A percentile compares a stretch with the other conserved stretches of the same genome.
Evolutionary conservation across 345 rosid genomes (phyloP).

Genomic region (Atalantia buxifolia): DNA sequence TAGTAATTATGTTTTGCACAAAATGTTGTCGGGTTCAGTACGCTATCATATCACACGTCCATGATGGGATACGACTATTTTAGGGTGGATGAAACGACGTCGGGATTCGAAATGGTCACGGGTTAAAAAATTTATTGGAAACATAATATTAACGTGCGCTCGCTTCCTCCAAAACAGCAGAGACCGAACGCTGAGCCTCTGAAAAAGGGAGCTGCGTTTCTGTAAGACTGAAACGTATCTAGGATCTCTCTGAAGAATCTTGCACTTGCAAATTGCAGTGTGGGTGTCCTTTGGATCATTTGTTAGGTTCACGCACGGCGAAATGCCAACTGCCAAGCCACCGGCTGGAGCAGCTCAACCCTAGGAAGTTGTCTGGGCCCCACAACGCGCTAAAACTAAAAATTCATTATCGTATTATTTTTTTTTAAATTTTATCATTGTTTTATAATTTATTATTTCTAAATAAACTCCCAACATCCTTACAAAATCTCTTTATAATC

Average conservation of each 20-base stretch:
- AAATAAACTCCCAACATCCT: too few relatives aligned
- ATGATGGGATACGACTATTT: neutral
- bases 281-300: neutral
- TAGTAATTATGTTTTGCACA: too few relatives aligned
- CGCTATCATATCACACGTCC: too few relatives aligned
- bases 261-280: neutral
- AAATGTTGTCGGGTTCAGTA: too few relatives aligned
- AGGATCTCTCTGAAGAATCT: conserved; percentile 6
- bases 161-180: neutral
- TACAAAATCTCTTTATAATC: too few relatives aligned
- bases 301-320: neutral
- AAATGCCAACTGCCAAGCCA: too few relatives aligned
- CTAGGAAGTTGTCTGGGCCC: too few relatives aligned
- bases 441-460: too few relatives aligned
- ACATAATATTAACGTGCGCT: neutral
- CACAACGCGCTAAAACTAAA: too few relatives aligned
- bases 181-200: conserved; percentile 2
- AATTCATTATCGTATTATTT: too few relatives aligned
- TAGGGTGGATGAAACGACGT: neutral
- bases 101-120: neutral
- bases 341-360: too few relatives aligned
- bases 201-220: neutral
- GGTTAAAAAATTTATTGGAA: neutral
- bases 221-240: neutral
- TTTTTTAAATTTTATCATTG: too few relatives aligned